Evolutionary conservation across 2,329 filamentous ascomycete genomes (phyloP).

Genomic region (Dactylonectria macrodidyma): DNA sequence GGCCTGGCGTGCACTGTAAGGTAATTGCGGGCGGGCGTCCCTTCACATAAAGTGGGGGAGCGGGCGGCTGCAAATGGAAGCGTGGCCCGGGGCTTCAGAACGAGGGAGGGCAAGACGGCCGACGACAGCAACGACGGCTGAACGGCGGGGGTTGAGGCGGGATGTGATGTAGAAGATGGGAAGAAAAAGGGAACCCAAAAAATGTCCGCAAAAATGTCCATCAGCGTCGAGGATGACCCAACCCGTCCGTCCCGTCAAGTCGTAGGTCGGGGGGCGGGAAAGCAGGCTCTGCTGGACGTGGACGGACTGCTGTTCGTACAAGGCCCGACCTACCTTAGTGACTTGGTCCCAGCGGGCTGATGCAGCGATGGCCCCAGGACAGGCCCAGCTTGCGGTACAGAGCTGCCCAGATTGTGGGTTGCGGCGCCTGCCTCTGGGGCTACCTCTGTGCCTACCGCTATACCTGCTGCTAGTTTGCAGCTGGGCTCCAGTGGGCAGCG

Average conservation of each 20-base stretch:
- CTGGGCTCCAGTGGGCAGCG: not conserved
- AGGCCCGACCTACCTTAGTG: constrained; percentile 28
- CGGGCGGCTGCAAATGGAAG: constrained; percentile 26
- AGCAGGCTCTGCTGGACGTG: constrained; percentile 22
- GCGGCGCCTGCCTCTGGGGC: constrained; percentile 9
- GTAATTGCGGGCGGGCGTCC: constrained; percentile 26
- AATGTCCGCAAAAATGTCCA: constrained; percentile 8
- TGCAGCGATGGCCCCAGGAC: constrained; percentile 41
- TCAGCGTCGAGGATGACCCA: constrained; percentile 15
- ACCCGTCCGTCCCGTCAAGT: constrained; percentile 13
- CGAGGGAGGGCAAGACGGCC: constrained; percentile 17
- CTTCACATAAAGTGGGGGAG: constrained; percentile 20
- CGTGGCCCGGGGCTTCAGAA: constrained; percentile 14
- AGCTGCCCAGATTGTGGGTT: constrained; percentile 33
- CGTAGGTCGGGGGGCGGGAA: constrained; percentile 27
- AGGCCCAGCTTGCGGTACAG: constrained; percentile 36
- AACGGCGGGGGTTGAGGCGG: constrained; percentile 3
- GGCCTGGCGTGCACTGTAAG: constrained; percentile 4
- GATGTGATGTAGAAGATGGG: constrained; percentile 1
- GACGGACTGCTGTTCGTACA: constrained; percentile 13
- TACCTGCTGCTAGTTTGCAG: not conserved
- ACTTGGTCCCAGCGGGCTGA: constrained; percentile 39
- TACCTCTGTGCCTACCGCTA: not conserved
- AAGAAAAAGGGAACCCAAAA: constrained; percentile 1
- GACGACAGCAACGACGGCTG: constrained; percentile 9